Percentiles rank a stretch among this genome's conserved stretches.
phyloP scores from a whole-genome alignment of 2,329 filamentous ascomycete genomes.

The Seiridium unicorne region DNA sequence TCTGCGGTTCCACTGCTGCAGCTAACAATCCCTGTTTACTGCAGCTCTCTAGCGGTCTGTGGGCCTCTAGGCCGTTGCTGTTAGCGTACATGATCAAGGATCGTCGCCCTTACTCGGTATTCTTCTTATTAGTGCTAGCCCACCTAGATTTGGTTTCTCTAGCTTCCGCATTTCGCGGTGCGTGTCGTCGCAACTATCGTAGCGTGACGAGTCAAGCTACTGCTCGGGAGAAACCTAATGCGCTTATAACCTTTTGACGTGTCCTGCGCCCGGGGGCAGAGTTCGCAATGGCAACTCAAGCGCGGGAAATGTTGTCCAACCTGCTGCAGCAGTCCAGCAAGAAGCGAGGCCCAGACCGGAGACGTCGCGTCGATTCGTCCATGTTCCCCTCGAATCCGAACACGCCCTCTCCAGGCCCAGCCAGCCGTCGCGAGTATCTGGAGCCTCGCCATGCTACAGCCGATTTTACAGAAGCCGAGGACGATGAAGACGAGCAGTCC shows the following conservation, averaged over 20 bases:
- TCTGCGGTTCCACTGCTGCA: neutral
- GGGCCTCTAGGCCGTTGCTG: neutral
- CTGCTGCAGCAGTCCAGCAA: conserved; percentile 25
- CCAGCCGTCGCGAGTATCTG: conserved; percentile 29
- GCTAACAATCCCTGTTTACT: neutral
- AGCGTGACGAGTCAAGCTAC: neutral
- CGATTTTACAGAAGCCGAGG: conserved; percentile 64
- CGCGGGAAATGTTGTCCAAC: conserved; percentile 30
- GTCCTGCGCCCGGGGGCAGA: conserved; percentile 11
- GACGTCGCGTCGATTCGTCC: conserved; percentile 21
- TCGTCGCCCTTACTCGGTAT: neutral
- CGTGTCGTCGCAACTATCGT: neutral
- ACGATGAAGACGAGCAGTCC: conserved; percentile 44
- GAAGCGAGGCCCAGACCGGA: conserved; percentile 1
- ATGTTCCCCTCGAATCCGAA: conserved; percentile 21
- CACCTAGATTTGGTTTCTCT: neutral
- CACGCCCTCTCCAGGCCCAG: conserved; percentile 24
- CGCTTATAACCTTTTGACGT: conserved; percentile 2
- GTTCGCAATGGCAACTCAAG: conserved; percentile 22
- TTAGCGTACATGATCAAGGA: neutral
- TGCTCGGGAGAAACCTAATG: conserved; percentile 1
- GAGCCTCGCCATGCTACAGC: conserved; percentile 55
- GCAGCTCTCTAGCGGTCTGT: neutral
- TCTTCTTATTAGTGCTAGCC: neutral
- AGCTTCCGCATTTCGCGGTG: conserved; percentile 5